Conservation (phyloP, 345 rosid species). For the Erodium maritimum region DNA sequence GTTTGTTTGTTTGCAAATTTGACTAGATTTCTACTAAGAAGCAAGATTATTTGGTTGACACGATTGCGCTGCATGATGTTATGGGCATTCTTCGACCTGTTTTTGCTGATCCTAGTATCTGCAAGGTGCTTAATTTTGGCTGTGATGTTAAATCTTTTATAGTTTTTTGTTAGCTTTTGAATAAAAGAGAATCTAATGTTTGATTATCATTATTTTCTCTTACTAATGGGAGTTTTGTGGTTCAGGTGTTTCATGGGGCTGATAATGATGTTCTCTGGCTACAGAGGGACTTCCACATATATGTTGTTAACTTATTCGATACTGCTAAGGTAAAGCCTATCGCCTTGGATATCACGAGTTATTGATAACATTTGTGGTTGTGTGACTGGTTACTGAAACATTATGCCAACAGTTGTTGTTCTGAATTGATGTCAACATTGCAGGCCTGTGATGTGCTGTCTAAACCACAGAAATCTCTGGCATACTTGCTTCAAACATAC, state of each 20-base stretch:
- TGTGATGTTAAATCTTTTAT: not conserved
- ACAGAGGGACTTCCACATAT: slow-evolving; percentile 89
- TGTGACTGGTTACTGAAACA: not conserved
- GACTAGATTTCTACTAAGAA: slow-evolving; percentile 56
- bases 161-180: not conserved
- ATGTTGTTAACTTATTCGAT: slow-evolving; percentile 84
- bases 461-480: slow-evolving; percentile 80
- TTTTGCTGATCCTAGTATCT: slow-evolving; percentile 62
- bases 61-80: slow-evolving; percentile 64
- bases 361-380: not conserved
- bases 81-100: slow-evolving; percentile 59
- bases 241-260: slow-evolving; percentile 89
- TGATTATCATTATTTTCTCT: slow-evolving; percentile 1
- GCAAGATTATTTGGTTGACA: slow-evolving; percentile 69
- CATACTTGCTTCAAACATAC: slow-evolving; percentile 76
- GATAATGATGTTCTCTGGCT: slow-evolving; percentile 93
- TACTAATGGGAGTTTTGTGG: slow-evolving; percentile 8
- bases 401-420: not conserved
- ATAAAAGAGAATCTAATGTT: not conserved
- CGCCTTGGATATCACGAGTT: not conserved
- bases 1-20: not conserved
- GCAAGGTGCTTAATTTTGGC: slow-evolving; percentile 41
- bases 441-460: slow-evolving; percentile 85
- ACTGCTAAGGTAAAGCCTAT: slow-evolving; percentile 65
- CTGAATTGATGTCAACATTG: slow-evolving; percentile 12